Percentiles rank a stretch among this genome's conserved stretches.
Evolutionary conservation across 1,139 yeast genomes (phyloP).

Genomic region (Petasospora fabianii): DNA sequence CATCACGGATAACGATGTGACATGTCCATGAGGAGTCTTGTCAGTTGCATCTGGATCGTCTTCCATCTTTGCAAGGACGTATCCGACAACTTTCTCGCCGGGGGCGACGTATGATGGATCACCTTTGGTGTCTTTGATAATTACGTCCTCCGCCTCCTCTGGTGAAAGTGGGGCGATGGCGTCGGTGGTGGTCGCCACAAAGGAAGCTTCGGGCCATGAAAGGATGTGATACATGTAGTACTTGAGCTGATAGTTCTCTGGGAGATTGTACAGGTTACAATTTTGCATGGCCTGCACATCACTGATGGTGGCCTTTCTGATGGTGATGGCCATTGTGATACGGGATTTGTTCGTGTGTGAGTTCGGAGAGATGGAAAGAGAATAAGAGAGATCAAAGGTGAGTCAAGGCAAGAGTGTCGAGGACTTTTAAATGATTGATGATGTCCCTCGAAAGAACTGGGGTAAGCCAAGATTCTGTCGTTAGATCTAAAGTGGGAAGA

Average conservation of each 20-base stretch:
- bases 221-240: slow-evolving; percentile 90
- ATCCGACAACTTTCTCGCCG: slow-evolving; percentile 86
- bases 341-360: background rate
- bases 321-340: slow-evolving; percentile 70
- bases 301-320: slow-evolving; percentile 80
- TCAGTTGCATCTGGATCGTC: slow-evolving; percentile 81
- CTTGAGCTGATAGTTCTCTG: slow-evolving; percentile 90
- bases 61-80: slow-evolving; percentile 94
- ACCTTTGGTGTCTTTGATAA: slow-evolving; percentile 33
- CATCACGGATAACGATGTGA: slow-evolving; percentile 92
- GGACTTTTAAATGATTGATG: too few species aligned
- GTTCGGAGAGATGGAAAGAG: background rate
- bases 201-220: slow-evolving; percentile 98
- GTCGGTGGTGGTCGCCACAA: slow-evolving; percentile 81
- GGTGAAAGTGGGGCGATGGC: too few species aligned
- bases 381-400: background rate
- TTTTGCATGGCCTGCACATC: slow-evolving; percentile 96
- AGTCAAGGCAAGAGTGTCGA: background rate
- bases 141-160: slow-evolving; percentile 32
- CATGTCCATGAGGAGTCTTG: slow-evolving; percentile 83
- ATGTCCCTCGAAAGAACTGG: too few species aligned
- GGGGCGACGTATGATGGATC: slow-evolving; percentile 51
- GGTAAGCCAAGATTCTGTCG: too few species aligned
- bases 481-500: too few species aligned
- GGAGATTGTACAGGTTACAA: slow-evolving; percentile 87